These are phyloP conservation scores for Cyanodermella asteris DNA, from an alignment of 2,329 filamentous ascomycete species.

Conservation along the genomic window DNA sequence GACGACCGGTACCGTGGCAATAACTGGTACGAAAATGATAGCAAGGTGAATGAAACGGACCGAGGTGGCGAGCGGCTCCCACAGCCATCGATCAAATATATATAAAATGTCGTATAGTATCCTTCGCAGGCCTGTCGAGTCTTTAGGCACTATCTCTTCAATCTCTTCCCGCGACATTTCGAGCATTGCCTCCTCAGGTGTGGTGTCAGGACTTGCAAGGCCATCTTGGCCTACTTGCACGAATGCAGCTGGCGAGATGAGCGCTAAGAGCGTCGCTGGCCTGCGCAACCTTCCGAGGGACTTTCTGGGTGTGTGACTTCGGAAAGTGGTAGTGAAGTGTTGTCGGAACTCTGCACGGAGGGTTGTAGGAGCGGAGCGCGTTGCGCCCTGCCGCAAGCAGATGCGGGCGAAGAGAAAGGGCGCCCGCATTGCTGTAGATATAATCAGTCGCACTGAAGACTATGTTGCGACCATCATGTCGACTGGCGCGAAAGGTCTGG, in stretches of 20 bases:
- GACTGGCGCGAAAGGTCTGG: too few species aligned
- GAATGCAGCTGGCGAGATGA: constrained; percentile 35
- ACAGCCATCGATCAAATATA: constrained; percentile 30
- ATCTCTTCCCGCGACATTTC: constrained; percentile 61
- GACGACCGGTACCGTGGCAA: constrained; percentile 54
- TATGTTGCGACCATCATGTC: too few species aligned
- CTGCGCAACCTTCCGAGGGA: constrained; percentile 4
- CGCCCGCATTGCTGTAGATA: constrained; percentile 8
- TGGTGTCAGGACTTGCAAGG: constrained; percentile 30
- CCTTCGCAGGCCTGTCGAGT: constrained; percentile 36
- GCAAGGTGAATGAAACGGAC: constrained; percentile 73
- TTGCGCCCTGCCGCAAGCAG: constrained; percentile 6
- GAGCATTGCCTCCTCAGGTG: constrained; percentile 70
- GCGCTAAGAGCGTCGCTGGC: constrained; percentile 17
- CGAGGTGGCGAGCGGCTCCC: constrained; percentile 68
- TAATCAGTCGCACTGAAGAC: too few species aligned
- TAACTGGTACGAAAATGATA: constrained; percentile 76
- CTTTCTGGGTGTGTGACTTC: constrained; percentile 1
- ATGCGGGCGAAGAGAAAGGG: constrained; percentile 7
- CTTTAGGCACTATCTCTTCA: constrained; percentile 40
- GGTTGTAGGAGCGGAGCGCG: constrained; percentile 1
- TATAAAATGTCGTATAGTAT: constrained; percentile 47
- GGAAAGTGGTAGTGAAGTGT: constrained; percentile 1
- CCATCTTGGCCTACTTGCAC: constrained; percentile 33
- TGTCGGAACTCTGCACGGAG: constrained; percentile 3